phyloP scores from a whole-genome alignment of 495 filamentous ascomycete genomes.

The Talaromyces adpressus region DNA sequence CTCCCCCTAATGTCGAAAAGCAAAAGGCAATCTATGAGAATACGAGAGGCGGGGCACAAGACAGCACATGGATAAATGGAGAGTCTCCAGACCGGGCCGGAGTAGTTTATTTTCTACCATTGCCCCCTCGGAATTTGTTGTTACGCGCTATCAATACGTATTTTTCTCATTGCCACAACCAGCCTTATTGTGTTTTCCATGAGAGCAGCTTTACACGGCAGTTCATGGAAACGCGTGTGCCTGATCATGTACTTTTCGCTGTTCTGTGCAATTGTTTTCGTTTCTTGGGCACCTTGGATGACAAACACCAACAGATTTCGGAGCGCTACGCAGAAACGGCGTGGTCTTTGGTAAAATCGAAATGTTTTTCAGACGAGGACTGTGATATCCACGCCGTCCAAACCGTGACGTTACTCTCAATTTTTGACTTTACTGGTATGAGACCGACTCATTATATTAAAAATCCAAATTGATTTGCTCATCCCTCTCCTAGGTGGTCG shows the following conservation, averaged over 20 bases:
- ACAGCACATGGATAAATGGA: not conserved
- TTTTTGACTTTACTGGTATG: constrained; percentile 25
- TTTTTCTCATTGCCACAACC: constrained; percentile 24
- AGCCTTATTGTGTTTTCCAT: constrained; percentile 26
- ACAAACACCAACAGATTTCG: constrained; percentile 15
- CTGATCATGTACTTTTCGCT: constrained; percentile 19
- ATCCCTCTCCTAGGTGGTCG: constrained; percentile 13
- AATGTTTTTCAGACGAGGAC: constrained; percentile 7
- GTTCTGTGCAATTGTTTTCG: constrained; percentile 19
- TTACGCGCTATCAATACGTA: constrained; percentile 10
- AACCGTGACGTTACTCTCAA: constrained; percentile 20
- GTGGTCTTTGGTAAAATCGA: constrained; percentile 19
- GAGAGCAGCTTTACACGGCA: constrained; percentile 16
- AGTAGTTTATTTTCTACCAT: not conserved
- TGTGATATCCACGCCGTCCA: constrained; percentile 21
- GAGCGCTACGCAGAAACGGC: constrained; percentile 20
- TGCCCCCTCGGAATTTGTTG: not conserved
- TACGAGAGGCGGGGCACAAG: not conserved
- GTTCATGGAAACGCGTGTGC: constrained; percentile 10
- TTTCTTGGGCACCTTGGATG: constrained; percentile 13
- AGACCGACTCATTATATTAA: not conserved
- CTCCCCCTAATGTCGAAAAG: not conserved
- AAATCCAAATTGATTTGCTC: constrained; percentile 9
- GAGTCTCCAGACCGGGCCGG: not conserved
- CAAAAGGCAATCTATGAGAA: not conserved